Evolutionary conservation across 352 stramenopile genomes (phyloP).

Genomic region (Globisporangium yorkense): DNA sequence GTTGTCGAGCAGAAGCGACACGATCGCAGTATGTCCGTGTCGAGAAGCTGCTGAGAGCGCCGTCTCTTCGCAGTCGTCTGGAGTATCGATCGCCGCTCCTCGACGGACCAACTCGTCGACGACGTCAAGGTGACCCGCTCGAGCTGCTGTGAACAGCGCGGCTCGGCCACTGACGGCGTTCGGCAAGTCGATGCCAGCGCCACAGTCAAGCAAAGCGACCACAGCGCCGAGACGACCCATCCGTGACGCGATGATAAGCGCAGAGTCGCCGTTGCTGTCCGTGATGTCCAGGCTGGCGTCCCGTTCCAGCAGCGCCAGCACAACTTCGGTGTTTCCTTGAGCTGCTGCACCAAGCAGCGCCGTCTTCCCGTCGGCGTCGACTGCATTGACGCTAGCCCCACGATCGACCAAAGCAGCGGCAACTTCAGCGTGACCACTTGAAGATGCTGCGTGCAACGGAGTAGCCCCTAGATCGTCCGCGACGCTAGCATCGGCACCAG

Average conservation of each 20-base stretch:
- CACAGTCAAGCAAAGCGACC: background rate
- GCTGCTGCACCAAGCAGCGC: background rate
- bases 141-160: background rate
- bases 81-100: background rate
- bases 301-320: background rate
- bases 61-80: background rate
- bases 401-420: background rate
- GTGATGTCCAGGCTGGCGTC: background rate
- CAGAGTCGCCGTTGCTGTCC: background rate
- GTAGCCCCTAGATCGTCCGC: background rate
- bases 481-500: background rate
- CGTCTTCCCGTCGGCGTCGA: background rate
- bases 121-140: background rate
- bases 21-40: background rate
- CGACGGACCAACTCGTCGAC: background rate
- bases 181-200: background rate
- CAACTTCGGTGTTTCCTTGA: background rate
- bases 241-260: background rate
- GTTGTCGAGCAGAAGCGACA: background rate
- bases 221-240: background rate
- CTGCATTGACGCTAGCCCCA: background rate
- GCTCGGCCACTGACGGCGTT: background rate
- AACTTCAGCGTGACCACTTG: background rate
- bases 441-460: background rate
- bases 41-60: background rate